A percentile compares a stretch with the other conserved stretches of the same genome.
phyloP scores from a whole-genome alignment of 1,284 basidiomycete species.

The Pascua guehoae region DNA sequence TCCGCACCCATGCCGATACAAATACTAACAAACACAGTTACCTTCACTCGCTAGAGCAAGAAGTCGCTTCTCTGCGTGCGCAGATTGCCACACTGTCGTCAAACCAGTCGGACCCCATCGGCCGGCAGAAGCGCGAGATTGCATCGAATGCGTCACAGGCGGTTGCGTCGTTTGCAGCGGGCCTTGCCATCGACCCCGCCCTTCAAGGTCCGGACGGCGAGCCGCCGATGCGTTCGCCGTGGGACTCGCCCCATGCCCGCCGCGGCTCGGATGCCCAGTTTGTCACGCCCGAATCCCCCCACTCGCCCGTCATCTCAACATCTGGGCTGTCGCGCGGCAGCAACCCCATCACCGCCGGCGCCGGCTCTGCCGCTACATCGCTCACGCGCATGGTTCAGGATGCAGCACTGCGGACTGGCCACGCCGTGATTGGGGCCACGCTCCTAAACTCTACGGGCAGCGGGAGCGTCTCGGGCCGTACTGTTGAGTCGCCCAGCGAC shows the following conservation, averaged over 20 bases:
- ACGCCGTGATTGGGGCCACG: slow-evolving; percentile 31
- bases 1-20: too few relatives aligned
- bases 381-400: slow-evolving; percentile 48
- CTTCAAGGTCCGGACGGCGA: slow-evolving; percentile 23
- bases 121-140: slow-evolving; percentile 24
- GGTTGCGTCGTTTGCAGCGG: slow-evolving; percentile 19
- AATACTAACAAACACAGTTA: slow-evolving; percentile 32
- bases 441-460: slow-evolving; percentile 19
- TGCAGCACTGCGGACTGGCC: slow-evolving; percentile 44
- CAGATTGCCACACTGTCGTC: slow-evolving; percentile 38
- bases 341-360: slow-evolving; percentile 19
- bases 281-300: slow-evolving; percentile 18
- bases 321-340: background rate
- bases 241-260: slow-evolving; percentile 14
- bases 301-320: slow-evolving; percentile 17
- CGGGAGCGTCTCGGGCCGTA: slow-evolving; percentile 15
- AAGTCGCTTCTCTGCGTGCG: slow-evolving; percentile 44
- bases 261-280: slow-evolving; percentile 31
- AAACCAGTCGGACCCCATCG: slow-evolving; percentile 23
- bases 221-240: slow-evolving; percentile 20
- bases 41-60: slow-evolving; percentile 49
- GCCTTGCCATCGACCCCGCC: slow-evolving; percentile 19
- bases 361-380: slow-evolving; percentile 27
- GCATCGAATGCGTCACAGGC: slow-evolving; percentile 24
- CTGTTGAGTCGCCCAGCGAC: slow-evolving; percentile 20